Evolutionary conservation across 345 rosid genomes (phyloP).

Genomic region (Zanthoxylum bungeanum): DNA sequence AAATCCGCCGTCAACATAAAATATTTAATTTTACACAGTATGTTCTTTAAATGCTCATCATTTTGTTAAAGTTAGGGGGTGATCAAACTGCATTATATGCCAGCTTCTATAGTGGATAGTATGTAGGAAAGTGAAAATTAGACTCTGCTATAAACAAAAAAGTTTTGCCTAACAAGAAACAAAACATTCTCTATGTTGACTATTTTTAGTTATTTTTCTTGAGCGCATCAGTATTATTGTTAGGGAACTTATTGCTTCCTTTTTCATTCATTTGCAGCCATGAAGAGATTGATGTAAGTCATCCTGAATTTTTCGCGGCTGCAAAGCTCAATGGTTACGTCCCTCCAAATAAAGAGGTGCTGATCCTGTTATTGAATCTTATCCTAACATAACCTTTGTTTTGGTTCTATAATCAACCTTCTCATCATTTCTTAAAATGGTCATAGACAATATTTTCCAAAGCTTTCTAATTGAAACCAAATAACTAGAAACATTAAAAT

Average conservation of each 20-base stretch:
- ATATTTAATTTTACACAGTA: not conserved
- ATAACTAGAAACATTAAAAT: not conserved
- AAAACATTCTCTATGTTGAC: not conserved
- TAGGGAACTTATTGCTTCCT: conserved; percentile 4
- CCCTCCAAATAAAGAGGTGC: conserved; percentile 90
- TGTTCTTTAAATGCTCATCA: not conserved
- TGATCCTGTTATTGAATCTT: not conserved
- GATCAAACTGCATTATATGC: not conserved
- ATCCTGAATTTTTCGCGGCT: conserved; percentile 86
- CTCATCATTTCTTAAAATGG: not conserved
- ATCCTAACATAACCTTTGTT: conserved; percentile 4
- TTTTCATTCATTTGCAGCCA: conserved; percentile 53
- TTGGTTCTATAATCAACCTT: not conserved
- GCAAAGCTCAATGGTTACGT: conserved; percentile 89
- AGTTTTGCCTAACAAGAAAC: not conserved
- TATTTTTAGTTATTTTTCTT: not conserved
- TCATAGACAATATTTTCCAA: not conserved
- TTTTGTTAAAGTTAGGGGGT: not conserved
- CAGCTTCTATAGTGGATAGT: not conserved
- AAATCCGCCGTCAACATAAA: no score
- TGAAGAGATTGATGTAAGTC: conserved; percentile 90
- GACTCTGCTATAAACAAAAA: not conserved
- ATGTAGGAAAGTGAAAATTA: not conserved
- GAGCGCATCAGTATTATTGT: not conserved
- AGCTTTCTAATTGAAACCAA: conserved; percentile 11